Percentiles rank a stretch among this genome's conserved stretches.
phyloP scores from a whole-genome alignment of 1,284 basidiomycete genomes.

The Anthracocystis walkeri region DNA sequence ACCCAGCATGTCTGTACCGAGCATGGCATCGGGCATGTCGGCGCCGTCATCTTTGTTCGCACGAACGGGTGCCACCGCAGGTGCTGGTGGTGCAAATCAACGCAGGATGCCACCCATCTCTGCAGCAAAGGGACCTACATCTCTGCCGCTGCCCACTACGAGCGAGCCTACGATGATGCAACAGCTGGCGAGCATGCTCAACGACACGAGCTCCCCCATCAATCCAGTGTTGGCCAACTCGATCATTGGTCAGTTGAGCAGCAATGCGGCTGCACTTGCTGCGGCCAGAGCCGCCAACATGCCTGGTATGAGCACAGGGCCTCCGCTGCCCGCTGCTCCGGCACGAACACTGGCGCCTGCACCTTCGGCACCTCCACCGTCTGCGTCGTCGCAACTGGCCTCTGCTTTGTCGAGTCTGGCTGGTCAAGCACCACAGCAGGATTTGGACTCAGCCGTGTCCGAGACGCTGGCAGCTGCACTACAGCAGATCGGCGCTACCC shows the following conservation, averaged over 20 bases:
- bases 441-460: constrained; percentile 59
- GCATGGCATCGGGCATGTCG: constrained; percentile 11
- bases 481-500: constrained; percentile 51
- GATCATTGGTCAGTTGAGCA: constrained; percentile 46
- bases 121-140: constrained; percentile 38
- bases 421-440: constrained; percentile 41
- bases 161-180: constrained; percentile 57
- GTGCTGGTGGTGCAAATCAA: constrained; percentile 8
- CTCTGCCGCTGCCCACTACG: constrained; percentile 34
- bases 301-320: constrained; percentile 19
- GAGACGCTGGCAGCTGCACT: constrained; percentile 60
- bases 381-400: constrained; percentile 34
- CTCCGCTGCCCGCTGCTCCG: constrained; percentile 27
- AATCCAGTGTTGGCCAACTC: constrained; percentile 49
- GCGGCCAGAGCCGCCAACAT: constrained; percentile 33
- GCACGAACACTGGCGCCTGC: constrained; percentile 13
- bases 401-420: constrained; percentile 47
- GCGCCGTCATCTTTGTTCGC: constrained; percentile 12
- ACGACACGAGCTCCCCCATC: constrained; percentile 48
- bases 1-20: no score
- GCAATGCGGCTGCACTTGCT: constrained; percentile 46
- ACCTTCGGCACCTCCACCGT: constrained; percentile 8
- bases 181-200: constrained; percentile 51
- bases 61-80: constrained; percentile 7
- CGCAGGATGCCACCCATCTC: constrained; percentile 21